A percentile compares a stretch with the other conserved stretches of the same genome.
Conservation (phyloP, 2,329 filamentous ascomycete genomes). For the Fusarium nematophilum region DNA sequence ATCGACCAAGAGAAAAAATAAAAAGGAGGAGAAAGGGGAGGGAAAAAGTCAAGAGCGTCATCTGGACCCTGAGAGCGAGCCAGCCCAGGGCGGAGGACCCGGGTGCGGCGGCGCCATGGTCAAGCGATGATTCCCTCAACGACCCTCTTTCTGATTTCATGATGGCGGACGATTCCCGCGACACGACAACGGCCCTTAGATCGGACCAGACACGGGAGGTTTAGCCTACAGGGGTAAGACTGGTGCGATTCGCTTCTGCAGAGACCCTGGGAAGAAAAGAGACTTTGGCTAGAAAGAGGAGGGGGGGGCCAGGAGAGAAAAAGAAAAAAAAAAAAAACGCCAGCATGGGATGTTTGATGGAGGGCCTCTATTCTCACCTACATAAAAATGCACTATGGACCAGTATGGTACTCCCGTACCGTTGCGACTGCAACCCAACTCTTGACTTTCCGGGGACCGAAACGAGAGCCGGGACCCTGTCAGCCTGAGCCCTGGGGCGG, state of each 20-base stretch:
- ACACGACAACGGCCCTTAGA: slow-evolving; percentile 34
- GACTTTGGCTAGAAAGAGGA: slow-evolving; percentile 3
- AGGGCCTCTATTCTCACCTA: slow-evolving; percentile 2
- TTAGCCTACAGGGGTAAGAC: slow-evolving; percentile 34
- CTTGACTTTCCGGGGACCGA: too few relatives aligned
- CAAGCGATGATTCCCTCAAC: slow-evolving; percentile 2
- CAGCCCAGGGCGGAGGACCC: slow-evolving; percentile 13
- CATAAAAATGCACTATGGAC: too few relatives aligned
- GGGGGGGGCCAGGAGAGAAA: neutral
- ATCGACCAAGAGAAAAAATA: neutral
- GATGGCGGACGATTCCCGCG: slow-evolving; percentile 39
- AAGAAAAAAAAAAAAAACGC: too few relatives aligned
- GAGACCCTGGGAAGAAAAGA: neutral
- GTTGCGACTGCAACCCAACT: slow-evolving; percentile 14
- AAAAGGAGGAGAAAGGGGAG: neutral
- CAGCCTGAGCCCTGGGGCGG: slow-evolving; percentile 4
- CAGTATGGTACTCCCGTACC: neutral
- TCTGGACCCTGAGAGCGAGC: slow-evolving; percentile 28
- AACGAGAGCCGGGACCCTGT: neutral
- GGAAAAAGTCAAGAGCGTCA: neutral
- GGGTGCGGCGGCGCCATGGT: slow-evolving; percentile 7
- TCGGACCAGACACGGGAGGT: slow-evolving; percentile 42
- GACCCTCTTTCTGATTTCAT: slow-evolving; percentile 1
- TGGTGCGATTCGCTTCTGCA: slow-evolving; percentile 13
- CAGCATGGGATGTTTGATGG: neutral